Evolutionary conservation across 352 stramenopile genomes (phyloP), one percentile per base, ranked within the genome.

Genomic region (Phytophthora rubi): DNA sequence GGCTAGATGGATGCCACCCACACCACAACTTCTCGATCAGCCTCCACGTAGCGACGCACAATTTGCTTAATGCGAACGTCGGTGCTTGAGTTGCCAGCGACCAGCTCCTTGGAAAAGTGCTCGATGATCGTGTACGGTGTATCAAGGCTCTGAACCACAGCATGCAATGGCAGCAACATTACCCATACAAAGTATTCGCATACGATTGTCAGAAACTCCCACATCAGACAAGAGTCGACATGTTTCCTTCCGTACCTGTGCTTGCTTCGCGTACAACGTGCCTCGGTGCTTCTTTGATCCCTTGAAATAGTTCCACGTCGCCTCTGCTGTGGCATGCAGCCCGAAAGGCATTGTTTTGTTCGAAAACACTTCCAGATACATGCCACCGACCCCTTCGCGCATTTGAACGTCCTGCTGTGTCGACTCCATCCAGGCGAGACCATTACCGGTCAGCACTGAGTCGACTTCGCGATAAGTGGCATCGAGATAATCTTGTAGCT

Each of bases 11-110:
- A 78, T 21, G 84, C 73, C 21, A 77, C 79, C 81, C 82, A 92
- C 3, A 89, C 76, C 18, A 90, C 80, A 45, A 92, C 59, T 47
- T 88, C 71, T 52, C 84, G 82, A 28, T 88, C 77, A n/a, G 76
- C 32, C 58, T 90, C 82, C 6, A 87, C 75, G 70, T 86, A 89
- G 4, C 84, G 81, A 2, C 80, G 80, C n/a, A 89, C 51, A 57
- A 92, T 79, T 52, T 90, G 80, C 63, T 88, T 81, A 23, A 88
- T 77, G 13, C 74, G 75, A 54, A 90, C 84, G 48, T 83, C 68
- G 1, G 77, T 81, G 28, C 70, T 76, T 23, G 73, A 89, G 64
- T 79, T 81, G 51, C 83, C 83, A 8, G 69, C 79, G 13, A 81
- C 56, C 15, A 89, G 59, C 70, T 92, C 84, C n/a, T 89, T 61